Percentiles rank a stretch among this genome's conserved stretches.
Evolutionary conservation across 2,329 filamentous ascomycete genomes (phyloP).

Genomic region (Verticillium alfalfae): DNA sequence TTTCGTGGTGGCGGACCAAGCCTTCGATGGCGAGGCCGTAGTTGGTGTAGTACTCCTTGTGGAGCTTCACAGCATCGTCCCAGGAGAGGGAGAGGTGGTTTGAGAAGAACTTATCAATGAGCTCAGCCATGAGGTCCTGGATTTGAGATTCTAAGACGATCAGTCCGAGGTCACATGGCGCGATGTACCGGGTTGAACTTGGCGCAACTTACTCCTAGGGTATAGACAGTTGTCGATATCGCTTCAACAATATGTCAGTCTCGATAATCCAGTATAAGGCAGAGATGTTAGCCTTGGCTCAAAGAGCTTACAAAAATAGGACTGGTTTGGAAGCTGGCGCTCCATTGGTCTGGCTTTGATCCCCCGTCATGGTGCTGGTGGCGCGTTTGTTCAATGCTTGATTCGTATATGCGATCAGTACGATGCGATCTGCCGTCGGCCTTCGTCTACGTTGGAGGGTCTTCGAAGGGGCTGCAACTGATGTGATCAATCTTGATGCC

Average conservation of each 20-base stretch:
- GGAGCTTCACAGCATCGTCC: conserved; percentile 79
- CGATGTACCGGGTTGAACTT: background rate
- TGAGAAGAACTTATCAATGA: conserved; percentile 64
- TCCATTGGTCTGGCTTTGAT: conserved; percentile 23
- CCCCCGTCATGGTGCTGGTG: background rate
- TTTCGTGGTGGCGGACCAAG: conserved; percentile 87
- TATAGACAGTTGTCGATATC: conserved; percentile 99
- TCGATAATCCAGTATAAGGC: background rate
- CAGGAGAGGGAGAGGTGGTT: conserved; percentile 67
- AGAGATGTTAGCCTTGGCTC: background rate
- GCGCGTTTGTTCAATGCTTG: background rate
- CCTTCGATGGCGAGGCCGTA: conserved; percentile 98
- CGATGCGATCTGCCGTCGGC: background rate
- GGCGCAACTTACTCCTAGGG: conserved; percentile 61
- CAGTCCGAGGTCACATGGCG: conserved; percentile 1
- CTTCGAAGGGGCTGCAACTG: background rate
- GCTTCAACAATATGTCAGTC: conserved; percentile 39
- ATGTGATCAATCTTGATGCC: background rate
- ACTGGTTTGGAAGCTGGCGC: conserved; percentile 28
- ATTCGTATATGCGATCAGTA: background rate
- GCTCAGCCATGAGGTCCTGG: conserved; percentile 78
- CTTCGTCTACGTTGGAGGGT: background rate
- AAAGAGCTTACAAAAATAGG: conserved; percentile 33
- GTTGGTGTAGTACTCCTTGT: conserved; percentile 88
- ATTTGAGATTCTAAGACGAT: conserved; percentile 61